Conservation (phyloP, 2,329 filamentous ascomycete species). For the Bipolaris victoriae region DNA sequence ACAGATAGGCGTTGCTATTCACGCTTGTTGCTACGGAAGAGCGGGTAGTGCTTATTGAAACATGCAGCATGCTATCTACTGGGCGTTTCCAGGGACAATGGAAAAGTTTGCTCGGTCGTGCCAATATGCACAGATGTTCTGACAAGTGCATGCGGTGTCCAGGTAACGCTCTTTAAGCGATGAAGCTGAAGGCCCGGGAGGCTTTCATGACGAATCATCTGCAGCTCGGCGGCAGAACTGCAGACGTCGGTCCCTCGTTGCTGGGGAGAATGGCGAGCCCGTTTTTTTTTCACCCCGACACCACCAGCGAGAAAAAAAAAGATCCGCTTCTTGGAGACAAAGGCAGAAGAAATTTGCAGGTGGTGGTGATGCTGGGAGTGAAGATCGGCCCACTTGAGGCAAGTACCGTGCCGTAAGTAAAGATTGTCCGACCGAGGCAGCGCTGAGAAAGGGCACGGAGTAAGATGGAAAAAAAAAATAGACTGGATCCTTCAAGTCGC, state of each 20-base stretch:
- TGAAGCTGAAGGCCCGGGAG: constrained; percentile 22
- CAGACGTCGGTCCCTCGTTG: constrained; percentile 18
- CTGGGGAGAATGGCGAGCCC: constrained; percentile 20
- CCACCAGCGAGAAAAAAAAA: neutral
- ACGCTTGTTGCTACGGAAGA: constrained; percentile 16
- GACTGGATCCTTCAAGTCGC: constrained; percentile 31
- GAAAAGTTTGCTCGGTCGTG: constrained; percentile 43
- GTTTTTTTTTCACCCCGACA: constrained; percentile 23
- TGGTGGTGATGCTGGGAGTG: constrained; percentile 21
- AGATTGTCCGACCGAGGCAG: constrained; percentile 18
- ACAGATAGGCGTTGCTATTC: constrained; percentile 12
- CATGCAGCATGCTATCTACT: constrained; percentile 32
- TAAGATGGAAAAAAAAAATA: constrained; percentile 30
- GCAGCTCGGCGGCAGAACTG: constrained; percentile 20
- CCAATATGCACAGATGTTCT: constrained; percentile 34
- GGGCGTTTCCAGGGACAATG: constrained; percentile 27
- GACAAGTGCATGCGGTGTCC: constrained; percentile 33
- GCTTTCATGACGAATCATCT: constrained; percentile 24
- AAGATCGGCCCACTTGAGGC: constrained; percentile 29
- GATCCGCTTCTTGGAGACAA: constrained; percentile 31
- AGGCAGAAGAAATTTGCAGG: constrained; percentile 32
- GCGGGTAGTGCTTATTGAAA: constrained; percentile 33
- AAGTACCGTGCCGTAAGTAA: constrained; percentile 25
- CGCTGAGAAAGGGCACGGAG: constrained; percentile 28
- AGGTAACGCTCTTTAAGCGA: constrained; percentile 35